phyloP scores from a whole-genome alignment of 306 rosid genomes.

The Biancaea sappan region DNA sequence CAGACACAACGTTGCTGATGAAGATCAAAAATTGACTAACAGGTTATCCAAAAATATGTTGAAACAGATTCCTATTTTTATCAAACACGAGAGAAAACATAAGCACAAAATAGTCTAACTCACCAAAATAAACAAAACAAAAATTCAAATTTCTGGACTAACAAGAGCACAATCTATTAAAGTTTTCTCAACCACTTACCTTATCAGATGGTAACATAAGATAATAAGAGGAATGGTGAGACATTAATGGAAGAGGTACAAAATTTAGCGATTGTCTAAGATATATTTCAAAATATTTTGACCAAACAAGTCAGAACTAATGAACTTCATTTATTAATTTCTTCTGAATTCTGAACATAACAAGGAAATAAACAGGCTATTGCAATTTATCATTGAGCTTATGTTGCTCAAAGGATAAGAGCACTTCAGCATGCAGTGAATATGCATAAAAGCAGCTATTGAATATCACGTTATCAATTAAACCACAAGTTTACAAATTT shows the following conservation, averaged over 20 bases:
- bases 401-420: not conserved
- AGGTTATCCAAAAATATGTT: not conserved
- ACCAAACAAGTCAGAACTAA: not conserved
- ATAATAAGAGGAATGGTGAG: not conserved
- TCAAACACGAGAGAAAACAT: not conserved
- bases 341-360: not conserved
- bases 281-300: not conserved
- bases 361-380: not conserved
- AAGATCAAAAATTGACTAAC: not conserved
- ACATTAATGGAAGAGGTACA: not conserved
- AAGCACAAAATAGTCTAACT: not conserved
- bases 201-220: not conserved
- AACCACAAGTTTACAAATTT: not conserved
- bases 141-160: not conserved
- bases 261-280: not conserved
- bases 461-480: not conserved
- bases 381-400: slow-evolving; percentile 8
- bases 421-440: not conserved
- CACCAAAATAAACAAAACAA: not conserved
- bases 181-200: not conserved
- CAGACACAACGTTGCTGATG: slow-evolving; percentile 20
- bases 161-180: not conserved
- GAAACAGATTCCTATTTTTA: not conserved
- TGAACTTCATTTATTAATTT: not conserved
- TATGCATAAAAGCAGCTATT: not conserved